These are phyloP conservation scores for Porphyrellus sp. DNA, from an alignment of 1,284 basidiomycete genomes.

Conservation along the genomic window DNA sequence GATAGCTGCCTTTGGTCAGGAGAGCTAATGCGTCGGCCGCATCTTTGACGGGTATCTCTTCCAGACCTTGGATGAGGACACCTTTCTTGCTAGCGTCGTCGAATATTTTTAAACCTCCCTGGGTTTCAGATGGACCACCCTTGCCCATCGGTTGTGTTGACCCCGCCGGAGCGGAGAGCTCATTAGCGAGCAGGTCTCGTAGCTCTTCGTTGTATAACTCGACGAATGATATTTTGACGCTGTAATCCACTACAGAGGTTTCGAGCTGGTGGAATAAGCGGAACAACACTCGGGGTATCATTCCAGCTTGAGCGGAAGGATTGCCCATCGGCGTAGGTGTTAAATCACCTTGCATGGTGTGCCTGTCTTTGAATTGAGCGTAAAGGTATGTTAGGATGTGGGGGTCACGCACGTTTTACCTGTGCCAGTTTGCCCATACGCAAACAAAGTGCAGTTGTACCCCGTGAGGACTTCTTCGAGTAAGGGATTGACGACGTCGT, in stretches of 20 bases:
- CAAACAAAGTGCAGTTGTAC: slow-evolving; percentile 98
- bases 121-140: slow-evolving; percentile 41
- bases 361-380: slow-evolving; percentile 45
- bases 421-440: slow-evolving; percentile 98
- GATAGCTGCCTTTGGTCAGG: slow-evolving; percentile 84
- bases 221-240: slow-evolving; percentile 92
- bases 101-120: slow-evolving; percentile 80
- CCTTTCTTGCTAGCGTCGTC: slow-evolving; percentile 88
- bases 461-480: slow-evolving; percentile 91
- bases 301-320: slow-evolving; percentile 87
- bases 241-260: slow-evolving; percentile 74
- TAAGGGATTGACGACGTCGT: slow-evolving; percentile 91
- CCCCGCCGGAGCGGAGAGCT: slow-evolving; percentile 61
- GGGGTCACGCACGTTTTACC: slow-evolving; percentile 91
- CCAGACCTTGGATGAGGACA: slow-evolving; percentile 91
- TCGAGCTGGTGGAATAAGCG: slow-evolving; percentile 91
- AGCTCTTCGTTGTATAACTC: slow-evolving; percentile 99
- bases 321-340: slow-evolving; percentile 80
- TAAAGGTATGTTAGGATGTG: slow-evolving; percentile 1
- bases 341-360: slow-evolving; percentile 94
- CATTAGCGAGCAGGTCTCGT: slow-evolving; percentile 83
- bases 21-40: slow-evolving; percentile 84
- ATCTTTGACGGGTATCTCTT: slow-evolving; percentile 85
- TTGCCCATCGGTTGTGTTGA: slow-evolving; percentile 71
- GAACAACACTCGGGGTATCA: slow-evolving; percentile 96